Evolutionary conservation across 2,329 filamentous ascomycete genomes (phyloP), one percentile per base, ranked within the genome.

Genomic region (Aspergillus carbonarius): DNA sequence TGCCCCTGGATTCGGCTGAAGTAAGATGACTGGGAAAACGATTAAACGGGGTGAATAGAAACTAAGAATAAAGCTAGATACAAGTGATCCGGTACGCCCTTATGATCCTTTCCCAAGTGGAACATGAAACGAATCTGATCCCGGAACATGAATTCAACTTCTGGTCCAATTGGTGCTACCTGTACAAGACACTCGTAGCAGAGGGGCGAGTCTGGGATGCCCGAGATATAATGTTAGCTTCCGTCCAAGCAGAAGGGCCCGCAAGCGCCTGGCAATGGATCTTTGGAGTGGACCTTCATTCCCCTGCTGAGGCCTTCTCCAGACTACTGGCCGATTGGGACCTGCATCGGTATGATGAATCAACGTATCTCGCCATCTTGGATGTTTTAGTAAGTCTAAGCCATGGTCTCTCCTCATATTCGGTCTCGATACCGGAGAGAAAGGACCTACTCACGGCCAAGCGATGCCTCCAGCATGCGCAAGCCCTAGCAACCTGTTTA

Each of bases 331-430:
- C 12, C 5, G 54, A 57, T 23, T 57, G 54, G 54, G n/a, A 51
- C 10, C 32, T 42, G 46, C 23, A 9, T 9, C 46, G 49, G 10
- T 57, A 57, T 17, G 54, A 57, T 15, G 54, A 57, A 13, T 42
- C 54, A 20, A 57, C 54, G 5, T 50, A 50, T 27, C 37, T 57
- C 3, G 47, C 47, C 15, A 32, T 57, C 10, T 30, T 57, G 2
- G 54, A 57, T 27, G 27, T 57, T 12, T 6, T 48, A 30, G 46
- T 48, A n/a, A 27, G 7, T 32, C 23, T 48, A 15, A 32, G 46
- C 10, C 46, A 15, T n/a, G 5, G 27, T n/a, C 8, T 48, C 10
- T 32, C 27, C 4, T 48, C 23, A 32, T 48, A 27, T 25, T 27
- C 46, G 10, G 25, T 48, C 10, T 32, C 25, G 18, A 18, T 32